phyloP scores from a whole-genome alignment of 108 stramenopile species.

The Pseudonitzschia multiseries region DNA sequence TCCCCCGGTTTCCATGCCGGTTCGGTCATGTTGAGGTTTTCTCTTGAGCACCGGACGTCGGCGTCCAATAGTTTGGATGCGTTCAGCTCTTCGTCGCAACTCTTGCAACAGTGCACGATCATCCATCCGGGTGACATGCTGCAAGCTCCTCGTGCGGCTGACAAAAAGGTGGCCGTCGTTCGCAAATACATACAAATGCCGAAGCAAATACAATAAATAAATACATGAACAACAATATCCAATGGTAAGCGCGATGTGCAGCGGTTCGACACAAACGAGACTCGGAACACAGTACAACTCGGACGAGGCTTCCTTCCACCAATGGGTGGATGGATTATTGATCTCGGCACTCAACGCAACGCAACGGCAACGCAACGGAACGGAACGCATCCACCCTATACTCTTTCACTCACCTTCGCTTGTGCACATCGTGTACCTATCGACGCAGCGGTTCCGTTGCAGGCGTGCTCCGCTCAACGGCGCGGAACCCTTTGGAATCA shows the following conservation, averaged over 20 bases:
- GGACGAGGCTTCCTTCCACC: not conserved
- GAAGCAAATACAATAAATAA: too few species aligned
- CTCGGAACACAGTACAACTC: conserved; percentile 6
- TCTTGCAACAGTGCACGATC: conserved; percentile 66
- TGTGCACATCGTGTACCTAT: conserved; percentile 46
- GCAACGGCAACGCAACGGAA: too few species aligned
- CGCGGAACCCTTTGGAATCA: conserved; percentile 47
- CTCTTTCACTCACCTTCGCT: conserved; percentile 9
- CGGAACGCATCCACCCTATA: not conserved
- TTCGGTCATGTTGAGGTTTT: conserved; percentile 51
- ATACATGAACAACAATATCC: too few species aligned
- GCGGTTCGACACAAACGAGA: not conserved
- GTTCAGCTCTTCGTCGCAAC: conserved; percentile 54
- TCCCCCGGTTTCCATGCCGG: conserved; percentile 66
- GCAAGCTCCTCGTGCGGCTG: conserved; percentile 45
- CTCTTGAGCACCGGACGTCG: conserved; percentile 47
- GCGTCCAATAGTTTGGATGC: conserved; percentile 50
- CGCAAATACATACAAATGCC: too few species aligned
- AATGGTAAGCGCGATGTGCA: not conserved
- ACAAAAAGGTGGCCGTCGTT: not conserved
- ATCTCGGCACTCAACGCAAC: too few species aligned
- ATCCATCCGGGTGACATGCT: conserved; percentile 51
- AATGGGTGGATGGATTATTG: too few species aligned
- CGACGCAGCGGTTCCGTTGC: conserved; percentile 43
- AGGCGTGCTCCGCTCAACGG: conserved; percentile 20